phyloP scores from a whole-genome alignment of 331 rosid species.

The Malus hybrid region DNA sequence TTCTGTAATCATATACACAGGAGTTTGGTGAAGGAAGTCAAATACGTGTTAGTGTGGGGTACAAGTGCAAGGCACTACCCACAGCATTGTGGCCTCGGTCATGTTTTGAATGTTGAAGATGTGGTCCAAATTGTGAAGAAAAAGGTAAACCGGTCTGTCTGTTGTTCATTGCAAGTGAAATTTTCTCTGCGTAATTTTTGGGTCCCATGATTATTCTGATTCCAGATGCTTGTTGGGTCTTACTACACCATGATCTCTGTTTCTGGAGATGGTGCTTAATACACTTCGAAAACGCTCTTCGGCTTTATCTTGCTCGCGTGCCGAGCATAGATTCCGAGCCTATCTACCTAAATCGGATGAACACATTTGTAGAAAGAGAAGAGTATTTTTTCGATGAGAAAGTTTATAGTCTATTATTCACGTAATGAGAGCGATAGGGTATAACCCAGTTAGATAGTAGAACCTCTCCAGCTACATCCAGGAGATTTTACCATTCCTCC shows the following conservation, averaged over 20 bases:
- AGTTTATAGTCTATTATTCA: slow-evolving; percentile 33
- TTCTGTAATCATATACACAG: slow-evolving; percentile 97
- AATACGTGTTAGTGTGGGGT: slow-evolving; percentile 97
- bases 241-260: background rate
- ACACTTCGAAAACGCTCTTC: background rate
- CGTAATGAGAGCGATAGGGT: too few species aligned
- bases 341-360: background rate
- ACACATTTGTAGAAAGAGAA: background rate
- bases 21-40: slow-evolving; percentile 93
- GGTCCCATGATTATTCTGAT: background rate
- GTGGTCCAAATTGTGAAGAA: slow-evolving; percentile 98
- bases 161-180: background rate
- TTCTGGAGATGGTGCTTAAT: background rate
- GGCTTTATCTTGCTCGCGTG: background rate
- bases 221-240: background rate
- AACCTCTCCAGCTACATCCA: slow-evolving; percentile 47
- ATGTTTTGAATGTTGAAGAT: slow-evolving; percentile 73
- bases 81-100: slow-evolving; percentile 88
- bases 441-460: background rate
- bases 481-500: slow-evolving; percentile 43
- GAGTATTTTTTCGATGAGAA: background rate
- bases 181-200: background rate
- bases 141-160: slow-evolving; percentile 46
- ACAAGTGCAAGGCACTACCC: slow-evolving; percentile 92
- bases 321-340: background rate